phyloP scores from a whole-genome alignment of 2,329 filamentous ascomycete genomes.

The Macrophomina tecta region DNA sequence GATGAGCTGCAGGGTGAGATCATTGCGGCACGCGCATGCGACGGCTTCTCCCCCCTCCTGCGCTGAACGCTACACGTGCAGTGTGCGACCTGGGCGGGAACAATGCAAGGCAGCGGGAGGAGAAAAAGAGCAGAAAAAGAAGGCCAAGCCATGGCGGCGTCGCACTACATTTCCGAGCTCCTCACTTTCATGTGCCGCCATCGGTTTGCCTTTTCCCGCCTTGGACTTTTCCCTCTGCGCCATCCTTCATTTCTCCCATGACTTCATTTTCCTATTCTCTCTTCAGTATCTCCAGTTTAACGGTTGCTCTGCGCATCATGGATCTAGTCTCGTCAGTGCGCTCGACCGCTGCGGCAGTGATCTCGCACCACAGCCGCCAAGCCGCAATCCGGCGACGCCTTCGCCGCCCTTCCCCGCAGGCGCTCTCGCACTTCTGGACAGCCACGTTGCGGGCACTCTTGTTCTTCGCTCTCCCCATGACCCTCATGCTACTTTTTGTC shows the following conservation, averaged over 20 bases:
- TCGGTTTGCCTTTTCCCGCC: conserved; percentile 1
- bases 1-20: not conserved
- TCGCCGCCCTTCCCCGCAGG: not conserved
- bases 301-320: conserved; percentile 2
- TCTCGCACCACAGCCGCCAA: conserved; percentile 8
- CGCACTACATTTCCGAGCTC: not conserved
- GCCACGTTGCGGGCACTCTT: not conserved
- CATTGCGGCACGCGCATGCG: not conserved
- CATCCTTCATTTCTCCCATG: not conserved
- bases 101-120: not conserved
- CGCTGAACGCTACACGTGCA: not conserved
- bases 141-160: not conserved
- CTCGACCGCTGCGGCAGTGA: not conserved
- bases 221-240: not conserved
- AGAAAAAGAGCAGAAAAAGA: not conserved
- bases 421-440: not conserved
- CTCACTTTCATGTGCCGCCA: not conserved
- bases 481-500: conserved; percentile 37
- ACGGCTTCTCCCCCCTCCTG: not conserved
- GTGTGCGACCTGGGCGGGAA: not conserved
- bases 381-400: not conserved
- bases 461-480: conserved; percentile 15
- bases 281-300: not conserved
- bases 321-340: not conserved
- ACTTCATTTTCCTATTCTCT: conserved; percentile 9